These are phyloP conservation scores for Paramecium tetraurelia DNA, from an alignment of 73 alveolate genomes.

Conservation along the genomic window DNA sequence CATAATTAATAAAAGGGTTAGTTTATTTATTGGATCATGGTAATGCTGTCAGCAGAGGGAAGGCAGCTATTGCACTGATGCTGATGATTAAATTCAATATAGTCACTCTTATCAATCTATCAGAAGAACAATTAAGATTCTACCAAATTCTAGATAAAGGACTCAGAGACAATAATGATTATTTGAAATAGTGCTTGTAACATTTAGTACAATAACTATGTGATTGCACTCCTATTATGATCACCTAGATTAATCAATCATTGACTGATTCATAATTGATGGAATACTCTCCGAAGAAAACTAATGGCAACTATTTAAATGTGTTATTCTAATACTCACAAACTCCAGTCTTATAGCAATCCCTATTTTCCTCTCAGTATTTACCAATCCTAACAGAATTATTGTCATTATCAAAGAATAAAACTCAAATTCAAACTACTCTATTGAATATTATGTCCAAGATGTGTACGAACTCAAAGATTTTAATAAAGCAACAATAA, in stretches of 20 bases:
- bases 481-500: neutral
- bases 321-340: neutral
- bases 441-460: constrained; percentile 19
- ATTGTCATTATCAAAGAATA: neutral
- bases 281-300: constrained; percentile 58
- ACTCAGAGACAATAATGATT: constrained; percentile 73
- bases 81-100: constrained; percentile 72
- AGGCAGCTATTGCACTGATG: constrained; percentile 70
- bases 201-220: constrained; percentile 67
- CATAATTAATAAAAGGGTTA: constrained; percentile 62
- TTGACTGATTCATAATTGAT: constrained; percentile 60
- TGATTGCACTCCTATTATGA: constrained; percentile 70
- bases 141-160: constrained; percentile 72
- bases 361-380: neutral
- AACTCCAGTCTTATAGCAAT: neutral
- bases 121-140: constrained; percentile 71
- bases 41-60: constrained; percentile 80
- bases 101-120: constrained; percentile 67
- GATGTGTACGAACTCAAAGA: constrained; percentile 46
- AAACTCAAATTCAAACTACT: neutral
- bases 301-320: constrained; percentile 45
- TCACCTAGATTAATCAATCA: constrained; percentile 61
- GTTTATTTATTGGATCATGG: constrained; percentile 72
- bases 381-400: neutral
- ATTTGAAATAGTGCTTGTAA: constrained; percentile 74